These are phyloP conservation scores for Rhodotorula graminis DNA, from an alignment of 768 basidiomycete genomes.

Conservation along the genomic window DNA sequence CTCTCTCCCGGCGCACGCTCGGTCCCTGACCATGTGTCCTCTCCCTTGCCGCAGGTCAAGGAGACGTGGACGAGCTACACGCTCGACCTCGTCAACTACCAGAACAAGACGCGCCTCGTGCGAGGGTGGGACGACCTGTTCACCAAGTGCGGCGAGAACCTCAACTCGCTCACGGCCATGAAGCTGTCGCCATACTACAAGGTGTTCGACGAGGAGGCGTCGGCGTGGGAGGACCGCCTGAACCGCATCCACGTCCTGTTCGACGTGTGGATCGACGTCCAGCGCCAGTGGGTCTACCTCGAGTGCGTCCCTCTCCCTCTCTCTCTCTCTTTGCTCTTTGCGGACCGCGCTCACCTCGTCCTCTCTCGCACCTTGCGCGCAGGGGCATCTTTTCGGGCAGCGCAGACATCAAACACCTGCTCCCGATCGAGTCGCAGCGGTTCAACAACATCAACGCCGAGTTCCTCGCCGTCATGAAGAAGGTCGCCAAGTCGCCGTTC, in stretches of 20 bases:
- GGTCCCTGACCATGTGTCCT: neutral
- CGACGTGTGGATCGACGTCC: constrained; percentile 99
- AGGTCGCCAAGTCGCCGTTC: constrained; percentile 98
- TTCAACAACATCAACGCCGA: constrained; percentile 99
- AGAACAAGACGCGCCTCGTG: constrained; percentile 96
- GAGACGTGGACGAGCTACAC: constrained; percentile 96
- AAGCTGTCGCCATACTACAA: constrained; percentile 97
- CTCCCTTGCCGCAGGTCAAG: constrained; percentile 65
- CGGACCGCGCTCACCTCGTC: too few species aligned
- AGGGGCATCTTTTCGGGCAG: constrained; percentile 96
- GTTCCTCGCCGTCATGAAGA: constrained; percentile 98
- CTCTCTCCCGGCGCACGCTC: too few species aligned
- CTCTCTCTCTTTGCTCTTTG: neutral
- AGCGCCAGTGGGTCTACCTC: constrained; percentile 98
- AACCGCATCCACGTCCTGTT: constrained; percentile 95
- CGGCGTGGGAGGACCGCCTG: constrained; percentile 39
- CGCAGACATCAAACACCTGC: constrained; percentile 97
- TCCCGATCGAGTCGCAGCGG: constrained; percentile 84
- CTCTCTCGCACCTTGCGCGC: neutral
- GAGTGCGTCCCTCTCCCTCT: constrained; percentile 51
- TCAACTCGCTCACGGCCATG: constrained; percentile 95
- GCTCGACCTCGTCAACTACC: constrained; percentile 93
- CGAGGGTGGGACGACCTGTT: constrained; percentile 52
- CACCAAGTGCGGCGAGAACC: constrained; percentile 91
- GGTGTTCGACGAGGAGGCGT: constrained; percentile 56